A percentile compares a stretch with the other conserved stretches of the same genome.
phyloP scores from a whole-genome alignment of 768 basidiomycete species.

The Sutorius australiensis region DNA sequence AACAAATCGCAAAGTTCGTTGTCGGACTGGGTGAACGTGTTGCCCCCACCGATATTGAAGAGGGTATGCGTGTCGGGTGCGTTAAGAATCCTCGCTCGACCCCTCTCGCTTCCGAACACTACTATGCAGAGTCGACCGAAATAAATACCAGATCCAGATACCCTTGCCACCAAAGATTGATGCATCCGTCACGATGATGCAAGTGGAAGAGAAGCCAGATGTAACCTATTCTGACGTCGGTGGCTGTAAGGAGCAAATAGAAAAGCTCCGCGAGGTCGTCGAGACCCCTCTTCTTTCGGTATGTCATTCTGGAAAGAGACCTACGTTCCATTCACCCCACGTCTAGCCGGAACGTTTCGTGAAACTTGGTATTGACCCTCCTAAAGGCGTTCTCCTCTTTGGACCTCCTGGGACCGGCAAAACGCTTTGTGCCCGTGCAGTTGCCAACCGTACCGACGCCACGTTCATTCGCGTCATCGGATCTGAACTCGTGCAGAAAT shows the following conservation, averaged over 20 bases:
- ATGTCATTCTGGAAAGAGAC: constrained; percentile 27
- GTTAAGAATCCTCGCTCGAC: constrained; percentile 24
- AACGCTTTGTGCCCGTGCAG: constrained; percentile 96
- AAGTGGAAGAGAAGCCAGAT: constrained; percentile 97
- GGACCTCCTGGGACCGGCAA: constrained; percentile 99
- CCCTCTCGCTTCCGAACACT: neutral
- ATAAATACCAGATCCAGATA: constrained; percentile 98
- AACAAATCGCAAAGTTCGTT: constrained; percentile 99
- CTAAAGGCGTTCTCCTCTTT: constrained; percentile 94
- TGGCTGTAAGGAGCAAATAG: constrained; percentile 99
- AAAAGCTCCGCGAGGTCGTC: constrained; percentile 97
- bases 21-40: constrained; percentile 96
- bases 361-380: constrained; percentile 97
- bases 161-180: constrained; percentile 98
- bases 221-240: constrained; percentile 98
- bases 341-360: constrained; percentile 96
- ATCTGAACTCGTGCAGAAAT: constrained; percentile 99
- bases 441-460: constrained; percentile 97
- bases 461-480: constrained; percentile 99
- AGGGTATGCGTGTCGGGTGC: constrained; percentile 99
- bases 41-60: constrained; percentile 96
- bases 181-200: constrained; percentile 99
- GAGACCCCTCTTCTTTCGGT: constrained; percentile 94
- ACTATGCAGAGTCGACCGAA: constrained; percentile 76
- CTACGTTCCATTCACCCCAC: constrained; percentile 15